Evolutionary conservation across 2,329 filamentous ascomycete species (phyloP).

Genomic region (Microcyclosporella mali): DNA sequence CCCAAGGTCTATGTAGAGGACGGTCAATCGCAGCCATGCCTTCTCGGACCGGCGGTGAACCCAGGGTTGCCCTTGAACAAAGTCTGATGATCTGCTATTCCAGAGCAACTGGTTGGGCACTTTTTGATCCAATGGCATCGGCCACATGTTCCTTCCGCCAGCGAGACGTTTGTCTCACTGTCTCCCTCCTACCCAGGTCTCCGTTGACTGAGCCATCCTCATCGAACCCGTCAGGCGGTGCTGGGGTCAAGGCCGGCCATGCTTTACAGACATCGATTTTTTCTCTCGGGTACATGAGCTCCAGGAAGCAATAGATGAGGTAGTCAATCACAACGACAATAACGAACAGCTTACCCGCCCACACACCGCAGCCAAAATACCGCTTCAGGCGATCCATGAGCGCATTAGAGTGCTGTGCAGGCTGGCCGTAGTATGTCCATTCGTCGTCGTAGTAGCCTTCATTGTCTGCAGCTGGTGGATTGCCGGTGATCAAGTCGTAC

Average conservation of each 20-base stretch:
- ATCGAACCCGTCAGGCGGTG: constrained; percentile 5
- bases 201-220: constrained; percentile 10
- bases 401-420: constrained; percentile 64
- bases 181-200: neutral
- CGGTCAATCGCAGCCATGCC: no score
- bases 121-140: neutral
- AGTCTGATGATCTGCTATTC: no score
- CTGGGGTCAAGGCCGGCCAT: constrained; percentile 56
- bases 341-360: constrained; percentile 96
- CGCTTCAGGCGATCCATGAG: constrained; percentile 91
- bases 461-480: constrained; percentile 57
- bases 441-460: constrained; percentile 83
- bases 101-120: neutral
- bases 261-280: constrained; percentile 83
- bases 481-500: constrained; percentile 85
- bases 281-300: constrained; percentile 77
- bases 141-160: neutral
- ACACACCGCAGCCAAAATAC: constrained; percentile 96
- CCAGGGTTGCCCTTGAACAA: no score
- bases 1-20: no score
- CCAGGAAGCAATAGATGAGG: constrained; percentile 78
- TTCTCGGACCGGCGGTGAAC: no score
- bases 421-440: constrained; percentile 52
- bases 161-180: neutral
- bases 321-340: constrained; percentile 93